phyloP scores from a whole-genome alignment of 805 yeast species.

The Yarrowia alimentaria region DNA sequence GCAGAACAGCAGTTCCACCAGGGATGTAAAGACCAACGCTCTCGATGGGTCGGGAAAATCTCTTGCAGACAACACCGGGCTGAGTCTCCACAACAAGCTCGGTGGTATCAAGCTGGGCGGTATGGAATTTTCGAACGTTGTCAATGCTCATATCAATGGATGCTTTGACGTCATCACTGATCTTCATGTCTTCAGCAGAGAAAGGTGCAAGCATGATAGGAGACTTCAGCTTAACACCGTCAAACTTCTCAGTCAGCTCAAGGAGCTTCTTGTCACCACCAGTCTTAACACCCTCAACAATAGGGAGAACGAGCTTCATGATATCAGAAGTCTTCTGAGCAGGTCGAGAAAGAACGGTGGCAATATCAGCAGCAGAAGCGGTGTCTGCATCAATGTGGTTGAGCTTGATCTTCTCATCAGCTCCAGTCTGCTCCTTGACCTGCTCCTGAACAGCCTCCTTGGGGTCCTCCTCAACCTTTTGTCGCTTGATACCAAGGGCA shows the following conservation, averaged over 20 bases:
- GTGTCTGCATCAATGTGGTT: conserved; percentile 48
- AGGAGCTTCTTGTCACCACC: conserved; percentile 84
- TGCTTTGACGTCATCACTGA: conserved; percentile 67
- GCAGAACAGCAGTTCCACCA: conserved; percentile 98
- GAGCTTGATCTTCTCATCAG: conserved; percentile 46
- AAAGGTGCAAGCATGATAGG: conserved; percentile 89
- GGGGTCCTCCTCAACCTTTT: conserved; percentile 31
- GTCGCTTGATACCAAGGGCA: conserved; percentile 30
- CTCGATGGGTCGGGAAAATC: conserved; percentile 93
- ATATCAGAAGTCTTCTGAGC: conserved; percentile 90
- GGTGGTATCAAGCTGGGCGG: conserved; percentile 72
- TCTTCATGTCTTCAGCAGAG: conserved; percentile 69
- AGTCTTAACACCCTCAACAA: conserved; percentile 69
- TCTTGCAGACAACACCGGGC: conserved; percentile 90
- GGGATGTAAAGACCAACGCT: conserved; percentile 95
- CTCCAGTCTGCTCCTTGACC: conserved; percentile 22
- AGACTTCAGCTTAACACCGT: conserved; percentile 65
- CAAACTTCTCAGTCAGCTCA: conserved; percentile 90
- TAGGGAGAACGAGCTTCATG: conserved; percentile 89
- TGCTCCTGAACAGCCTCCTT: conserved; percentile 30
- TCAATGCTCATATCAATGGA: conserved; percentile 88
- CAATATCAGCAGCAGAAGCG: conserved; percentile 48
- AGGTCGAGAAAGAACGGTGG: conserved; percentile 79
- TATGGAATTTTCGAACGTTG: conserved; percentile 88
- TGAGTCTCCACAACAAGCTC: conserved; percentile 83